Base-by-base conservation (phyloP, 352 stramenopile species). In the Phytopythium mirpurense region DNA sequence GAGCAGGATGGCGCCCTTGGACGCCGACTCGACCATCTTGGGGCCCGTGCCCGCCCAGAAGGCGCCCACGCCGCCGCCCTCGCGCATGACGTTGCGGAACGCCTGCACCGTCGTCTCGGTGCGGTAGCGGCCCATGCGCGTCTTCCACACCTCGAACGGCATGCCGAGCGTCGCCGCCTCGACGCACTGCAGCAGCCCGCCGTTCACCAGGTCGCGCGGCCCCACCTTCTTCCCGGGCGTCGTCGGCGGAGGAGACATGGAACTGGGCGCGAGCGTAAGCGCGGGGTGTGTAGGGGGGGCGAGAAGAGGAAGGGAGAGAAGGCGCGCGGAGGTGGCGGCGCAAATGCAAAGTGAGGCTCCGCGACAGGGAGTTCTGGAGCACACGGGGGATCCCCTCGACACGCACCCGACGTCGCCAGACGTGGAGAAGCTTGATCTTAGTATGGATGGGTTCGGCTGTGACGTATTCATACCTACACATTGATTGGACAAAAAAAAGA, bases 101-200 rank as follows among this genome's bases (percentile, higher is more conserved):
- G 88, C 80, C 63, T 95, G 68, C 31, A 75, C 16, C 34, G 88
- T 96, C 38, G 65, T 78, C 66, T 96, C 83, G 29, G 62, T 67
- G 56, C 88, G 81, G 71, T 89, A 96, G 47, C 86, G 82, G 15
- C 88, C 88, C 88, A 96, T 96, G 67, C 87, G 86, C 52, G 88
- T 96, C 68, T 96, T 96, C 88, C 88, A 96, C 37, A 96, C 88
- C 71, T 96, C 88, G 59, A 96, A 96, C 37, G 88, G 88, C 85
- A 96, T 95, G 58, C 88, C 88, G 27, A 96, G 72, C 52, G 85
- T 94, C 21, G 82, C 85, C 31, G 88, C 88, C 63, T 96, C 88
- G 10, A 95, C 61, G 68, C 88, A 96, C 51, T 96, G 85, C 42
- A 96, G 71, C 49, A 95, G 51, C 19, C 86, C 79, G 51, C 81